Base-by-base conservation (phyloP, 768 basidiomycete genomes). In the Cystoderma amianthinum region DNA sequence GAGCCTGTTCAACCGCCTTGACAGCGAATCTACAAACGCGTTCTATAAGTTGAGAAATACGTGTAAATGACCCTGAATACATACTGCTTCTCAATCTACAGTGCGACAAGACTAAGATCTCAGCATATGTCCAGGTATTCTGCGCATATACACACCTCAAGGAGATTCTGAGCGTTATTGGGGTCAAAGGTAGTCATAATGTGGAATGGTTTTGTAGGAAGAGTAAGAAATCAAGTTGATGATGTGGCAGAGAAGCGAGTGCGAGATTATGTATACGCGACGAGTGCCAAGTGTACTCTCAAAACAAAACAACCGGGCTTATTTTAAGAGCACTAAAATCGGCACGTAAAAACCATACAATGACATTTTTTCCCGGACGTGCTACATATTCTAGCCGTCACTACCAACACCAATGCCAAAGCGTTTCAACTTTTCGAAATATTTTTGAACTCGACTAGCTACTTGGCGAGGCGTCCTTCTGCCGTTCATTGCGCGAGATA, bases 41-140 rank as follows among this genome's bases (percentile, higher is more conserved):
- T 7, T 7, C 25, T 7, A 28, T 28, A n/a, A 28, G 25, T n/a
- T n/a, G 28, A 30, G 28, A 9, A 9, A 30, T 30, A 30, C 10
- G 15, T 30, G 28, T 30, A 30, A 9, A 30, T 7, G 25, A 28
- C 25, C 25, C 25, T 28, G 25, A 24, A 49, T 16, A 72, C 85
- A 62, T 57, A 92, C 85, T 96, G 93, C 74, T 93, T 94, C 69
- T 97, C 95, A 47, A 99, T 95, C 89, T 92, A 66, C 36, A 34
- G 32, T 21, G 11, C 19, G 16, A 21, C 32, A 22, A 20, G 21
- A 22, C 32, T 42, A 13, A 40, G 36, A 22, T 15, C 18, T 10
- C n/a, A 11, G 39, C 7, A 32, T 10, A 22, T 28, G 24, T 22
- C 17, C 11, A 17, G 19, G 9, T 25, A 23, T 15, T 19, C 18